These are phyloP conservation scores for Gymnopilus junonius DNA, from an alignment of 768 basidiomycete genomes.

Conservation along the genomic window DNA sequence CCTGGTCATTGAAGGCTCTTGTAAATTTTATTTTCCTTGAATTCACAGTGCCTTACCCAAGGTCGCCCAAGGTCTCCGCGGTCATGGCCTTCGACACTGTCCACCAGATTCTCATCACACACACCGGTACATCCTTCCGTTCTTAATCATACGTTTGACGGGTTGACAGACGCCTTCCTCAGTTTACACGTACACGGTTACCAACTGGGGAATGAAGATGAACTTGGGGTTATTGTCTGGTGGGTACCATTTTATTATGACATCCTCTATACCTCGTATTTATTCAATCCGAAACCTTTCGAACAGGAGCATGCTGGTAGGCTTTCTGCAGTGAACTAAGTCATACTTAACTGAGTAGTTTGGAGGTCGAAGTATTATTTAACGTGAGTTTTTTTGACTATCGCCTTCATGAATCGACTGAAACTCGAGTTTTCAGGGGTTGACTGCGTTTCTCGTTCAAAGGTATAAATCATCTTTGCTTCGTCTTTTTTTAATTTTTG, in stretches of 20 bases:
- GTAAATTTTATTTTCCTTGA: conserved; percentile 28
- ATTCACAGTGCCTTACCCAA: neutral
- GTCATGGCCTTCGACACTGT: conserved; percentile 55
- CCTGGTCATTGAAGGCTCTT: conserved; percentile 49
- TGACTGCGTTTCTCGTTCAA: conserved; percentile 33
- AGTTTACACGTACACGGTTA: conserved; percentile 29
- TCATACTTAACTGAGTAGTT: neutral
- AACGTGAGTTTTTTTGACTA: conserved; percentile 16
- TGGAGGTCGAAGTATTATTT: conserved; percentile 31
- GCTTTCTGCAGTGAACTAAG: neutral
- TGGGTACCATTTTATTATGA: conserved; percentile 2
- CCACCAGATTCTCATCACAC: conserved; percentile 58
- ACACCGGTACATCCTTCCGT: conserved; percentile 40
- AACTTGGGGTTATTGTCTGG: conserved; percentile 25
- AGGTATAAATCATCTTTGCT: conserved; percentile 14
- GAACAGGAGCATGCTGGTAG: conserved; percentile 27
- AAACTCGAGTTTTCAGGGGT: conserved; percentile 16
- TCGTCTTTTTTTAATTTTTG: neutral
- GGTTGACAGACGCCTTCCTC: neutral
- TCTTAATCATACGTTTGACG: neutral
- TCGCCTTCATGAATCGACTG: neutral
- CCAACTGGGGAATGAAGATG: conserved; percentile 22
- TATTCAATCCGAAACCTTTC: neutral
- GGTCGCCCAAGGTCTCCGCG: conserved; percentile 43
- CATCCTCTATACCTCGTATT: neutral